Base-by-base conservation (phyloP, 2,329 filamentous ascomycete species). In the Apiospora marii region DNA sequence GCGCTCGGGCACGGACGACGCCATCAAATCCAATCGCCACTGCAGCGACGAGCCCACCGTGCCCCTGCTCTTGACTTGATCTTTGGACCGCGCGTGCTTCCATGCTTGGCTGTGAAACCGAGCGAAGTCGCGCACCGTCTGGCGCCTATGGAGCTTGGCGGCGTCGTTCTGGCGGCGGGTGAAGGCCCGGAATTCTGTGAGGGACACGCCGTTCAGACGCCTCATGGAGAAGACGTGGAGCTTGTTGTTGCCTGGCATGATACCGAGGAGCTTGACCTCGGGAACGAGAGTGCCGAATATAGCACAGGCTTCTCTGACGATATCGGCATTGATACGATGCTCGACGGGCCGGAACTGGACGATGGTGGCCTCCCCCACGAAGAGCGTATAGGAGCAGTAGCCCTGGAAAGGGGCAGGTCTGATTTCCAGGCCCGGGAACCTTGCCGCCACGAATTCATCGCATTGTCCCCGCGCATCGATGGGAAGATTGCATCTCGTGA, bases 301-400 rank as follows among this genome's bases (percentile, higher is more conserved):
- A 12, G 77, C 71, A 70, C 80, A 79, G 3, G 86, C 87, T 44
- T 81, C 78, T 1, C 73, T 72, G 16, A 82, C 80, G 19, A 85
- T 78, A 0, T 71, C 71, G 24, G 84, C 76, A 71, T 88, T 81
- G 12, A 89, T 78, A 48, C 76, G 79, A 75, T 87, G 85, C 3
- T 77, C 79, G 0, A 74, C 67, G 8, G 87, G 86, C 3, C 87
- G 84, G 73, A 89, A 88, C 76, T 89, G 87, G 5, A 89, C 74
- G 67, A 87, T 78, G 16, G 73, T 76, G n/a, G 81, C 76, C 5
- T 79, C 73, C 13, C 82, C 82, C 22, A 86, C 78, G 34, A 81
- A 78, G 8, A 88, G 73, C 0, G 87, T 89, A 75, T 88, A 85
- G 2, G 87, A 89, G 74, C 87, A 89, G 74, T 86, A 87, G 24